A percentile compares a stretch with the other conserved stretches of the same genome.
phyloP scores from a whole-genome alignment of 2,329 filamentous ascomycete genomes.

The Xylaria sp. region DNA sequence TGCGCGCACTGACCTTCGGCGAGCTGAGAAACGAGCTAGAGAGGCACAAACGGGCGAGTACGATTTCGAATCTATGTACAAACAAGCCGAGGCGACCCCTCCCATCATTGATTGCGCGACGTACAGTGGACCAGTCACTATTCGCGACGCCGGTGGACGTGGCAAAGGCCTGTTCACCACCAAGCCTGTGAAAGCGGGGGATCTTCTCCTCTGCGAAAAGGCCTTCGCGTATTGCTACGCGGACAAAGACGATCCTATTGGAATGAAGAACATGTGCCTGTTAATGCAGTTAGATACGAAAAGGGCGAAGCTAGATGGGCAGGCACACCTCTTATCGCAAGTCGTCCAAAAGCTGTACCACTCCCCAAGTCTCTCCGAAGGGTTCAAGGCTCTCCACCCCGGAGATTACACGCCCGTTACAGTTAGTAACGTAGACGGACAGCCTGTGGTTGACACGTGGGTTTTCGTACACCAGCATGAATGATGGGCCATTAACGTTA shows the following conservation, averaged over 20 bases:
- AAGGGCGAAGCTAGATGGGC: slow-evolving; percentile 50
- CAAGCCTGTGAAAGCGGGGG: slow-evolving; percentile 58
- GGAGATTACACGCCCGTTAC: slow-evolving; percentile 54
- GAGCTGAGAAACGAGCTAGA: slow-evolving; percentile 47
- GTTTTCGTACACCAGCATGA: slow-evolving; percentile 39
- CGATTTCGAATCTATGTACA: slow-evolving; percentile 52
- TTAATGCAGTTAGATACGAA: slow-evolving; percentile 54
- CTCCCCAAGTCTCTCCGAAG: slow-evolving; percentile 51
- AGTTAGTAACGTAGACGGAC: slow-evolving; percentile 50
- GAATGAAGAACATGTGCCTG: slow-evolving; percentile 43
- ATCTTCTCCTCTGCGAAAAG: slow-evolving; percentile 67
- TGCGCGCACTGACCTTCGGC: slow-evolving; percentile 48
- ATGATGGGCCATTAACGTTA: slow-evolving; percentile 37
- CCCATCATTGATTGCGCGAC: slow-evolving; percentile 61
- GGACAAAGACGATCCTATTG: slow-evolving; percentile 38
- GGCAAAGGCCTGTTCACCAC: slow-evolving; percentile 65
- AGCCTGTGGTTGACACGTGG: slow-evolving; percentile 59
- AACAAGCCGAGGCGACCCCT: slow-evolving; percentile 51
- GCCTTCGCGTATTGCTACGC: slow-evolving; percentile 59
- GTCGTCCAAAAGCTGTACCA: slow-evolving; percentile 59
- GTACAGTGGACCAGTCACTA: slow-evolving; percentile 55
- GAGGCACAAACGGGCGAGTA: slow-evolving; percentile 57
- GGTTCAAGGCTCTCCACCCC: slow-evolving; percentile 54
- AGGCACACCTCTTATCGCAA: slow-evolving; percentile 54
- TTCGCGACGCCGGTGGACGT: slow-evolving; percentile 54